A percentile compares a stretch with the other conserved stretches of the same genome.
phyloP scores from a whole-genome alignment of 2,329 filamentous ascomycete species.

The Graphium sp. region DNA sequence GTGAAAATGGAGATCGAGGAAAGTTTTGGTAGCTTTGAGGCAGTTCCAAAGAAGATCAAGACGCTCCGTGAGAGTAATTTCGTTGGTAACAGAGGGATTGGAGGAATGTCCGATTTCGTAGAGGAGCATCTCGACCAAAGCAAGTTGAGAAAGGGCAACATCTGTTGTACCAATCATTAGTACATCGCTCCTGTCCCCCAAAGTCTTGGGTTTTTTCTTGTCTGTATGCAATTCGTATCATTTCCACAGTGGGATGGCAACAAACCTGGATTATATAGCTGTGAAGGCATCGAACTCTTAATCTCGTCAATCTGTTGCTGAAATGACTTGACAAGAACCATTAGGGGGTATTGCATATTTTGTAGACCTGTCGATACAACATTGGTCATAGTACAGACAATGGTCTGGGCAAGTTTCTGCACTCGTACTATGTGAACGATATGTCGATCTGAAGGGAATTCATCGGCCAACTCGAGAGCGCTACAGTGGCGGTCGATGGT shows the following conservation, averaged over 20 bases:
- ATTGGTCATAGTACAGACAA: constrained; percentile 20
- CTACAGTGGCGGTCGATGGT: constrained; percentile 24
- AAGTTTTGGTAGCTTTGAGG: constrained; percentile 19
- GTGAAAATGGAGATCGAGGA: constrained; percentile 19
- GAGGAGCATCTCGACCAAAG: constrained; percentile 27
- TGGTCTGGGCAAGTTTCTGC: constrained; percentile 29
- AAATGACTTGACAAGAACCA: constrained; percentile 23
- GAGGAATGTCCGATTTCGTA: constrained; percentile 28
- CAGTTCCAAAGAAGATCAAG: constrained; percentile 28
- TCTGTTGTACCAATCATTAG: too few relatives aligned
- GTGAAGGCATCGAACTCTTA: constrained; percentile 22
- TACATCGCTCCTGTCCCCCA: too few relatives aligned
- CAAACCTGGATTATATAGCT: too few relatives aligned
- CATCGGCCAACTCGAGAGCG: constrained; percentile 21
- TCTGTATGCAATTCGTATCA: too few relatives aligned
- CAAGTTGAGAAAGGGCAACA: too few relatives aligned
- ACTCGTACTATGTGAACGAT: constrained; percentile 26
- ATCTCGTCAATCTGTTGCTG: too few relatives aligned
- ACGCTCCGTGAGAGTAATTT: constrained; percentile 19
- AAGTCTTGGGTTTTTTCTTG: too few relatives aligned
- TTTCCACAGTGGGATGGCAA: too few relatives aligned
- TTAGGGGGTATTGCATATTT: constrained; percentile 19
- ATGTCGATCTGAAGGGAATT: constrained; percentile 24
- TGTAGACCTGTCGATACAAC: constrained; percentile 11
- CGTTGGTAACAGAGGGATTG: constrained; percentile 11